These are phyloP conservation scores for Torulaspora franciscae DNA, from an alignment of 805 yeast species.

Conservation along the genomic window DNA sequence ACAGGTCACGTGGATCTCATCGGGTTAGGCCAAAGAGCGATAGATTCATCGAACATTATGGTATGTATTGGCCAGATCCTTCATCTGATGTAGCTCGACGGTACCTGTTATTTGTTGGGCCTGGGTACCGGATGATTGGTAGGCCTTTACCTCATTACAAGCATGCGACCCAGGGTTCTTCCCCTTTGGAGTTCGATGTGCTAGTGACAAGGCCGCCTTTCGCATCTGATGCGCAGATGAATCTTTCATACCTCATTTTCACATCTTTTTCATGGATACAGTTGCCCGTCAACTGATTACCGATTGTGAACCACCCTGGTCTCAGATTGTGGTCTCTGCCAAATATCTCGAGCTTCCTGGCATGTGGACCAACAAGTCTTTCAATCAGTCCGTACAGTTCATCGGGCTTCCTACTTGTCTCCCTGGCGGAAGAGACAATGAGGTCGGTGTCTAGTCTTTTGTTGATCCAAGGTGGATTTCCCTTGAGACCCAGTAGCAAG, in stretches of 20 bases:
- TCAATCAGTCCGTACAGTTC: slow-evolving; percentile 84
- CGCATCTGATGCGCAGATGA: slow-evolving; percentile 1
- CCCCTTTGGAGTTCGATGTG: neutral
- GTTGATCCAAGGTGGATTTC: slow-evolving; percentile 68
- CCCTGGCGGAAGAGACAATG: slow-evolving; percentile 78
- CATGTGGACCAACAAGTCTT: slow-evolving; percentile 68
- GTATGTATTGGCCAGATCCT: no score
- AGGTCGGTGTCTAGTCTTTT: slow-evolving; percentile 65
- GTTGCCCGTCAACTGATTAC: slow-evolving; percentile 66
- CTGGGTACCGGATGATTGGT: neutral
- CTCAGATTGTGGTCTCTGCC: slow-evolving; percentile 83
- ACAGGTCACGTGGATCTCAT: slow-evolving; percentile 7
- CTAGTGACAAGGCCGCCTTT: neutral
- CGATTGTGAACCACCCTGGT: slow-evolving; percentile 88
- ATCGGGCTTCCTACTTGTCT: slow-evolving; percentile 87
- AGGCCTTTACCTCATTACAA: neutral
- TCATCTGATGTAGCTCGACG: no score
- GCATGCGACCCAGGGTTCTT: neutral
- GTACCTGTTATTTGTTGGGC: neutral
- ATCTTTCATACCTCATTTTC: slow-evolving; percentile 37
- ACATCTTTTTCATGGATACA: slow-evolving; percentile 57
- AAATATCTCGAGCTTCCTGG: slow-evolving; percentile 81
- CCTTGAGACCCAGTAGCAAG: slow-evolving; percentile 78
- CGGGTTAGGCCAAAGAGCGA: no score
- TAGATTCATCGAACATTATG: no score